Conservation (phyloP, 805 yeast genomes). For the Maudiozyma saulgeensis region DNA sequence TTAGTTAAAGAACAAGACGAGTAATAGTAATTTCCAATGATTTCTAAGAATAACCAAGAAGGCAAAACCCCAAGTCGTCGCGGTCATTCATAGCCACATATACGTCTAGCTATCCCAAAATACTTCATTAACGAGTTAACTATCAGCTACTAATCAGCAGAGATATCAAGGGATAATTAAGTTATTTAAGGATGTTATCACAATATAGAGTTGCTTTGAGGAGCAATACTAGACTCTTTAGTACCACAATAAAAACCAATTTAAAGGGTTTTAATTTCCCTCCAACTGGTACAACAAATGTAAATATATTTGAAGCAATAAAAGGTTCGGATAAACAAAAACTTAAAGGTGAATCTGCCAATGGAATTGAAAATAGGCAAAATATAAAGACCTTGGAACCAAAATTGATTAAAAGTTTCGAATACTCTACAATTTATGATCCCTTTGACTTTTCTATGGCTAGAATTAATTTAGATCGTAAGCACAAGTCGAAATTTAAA, state of each 20-base stretch:
- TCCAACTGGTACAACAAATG: background rate
- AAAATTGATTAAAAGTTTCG: slow-evolving; percentile 30
- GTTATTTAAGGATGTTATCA: background rate
- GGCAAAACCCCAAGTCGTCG: no score
- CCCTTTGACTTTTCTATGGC: slow-evolving; percentile 73
- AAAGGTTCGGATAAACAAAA: background rate
- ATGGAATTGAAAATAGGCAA: background rate
- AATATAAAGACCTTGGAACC: slow-evolving; percentile 8
- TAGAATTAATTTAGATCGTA: slow-evolving; percentile 42
- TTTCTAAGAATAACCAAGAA: no score
- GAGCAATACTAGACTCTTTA: background rate
- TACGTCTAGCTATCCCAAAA: no score
- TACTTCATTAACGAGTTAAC: no score
- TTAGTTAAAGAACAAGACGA: no score
- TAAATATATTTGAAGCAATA: background rate
- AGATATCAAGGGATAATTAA: background rate
- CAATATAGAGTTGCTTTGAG: background rate
- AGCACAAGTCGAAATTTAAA: slow-evolving; percentile 15
- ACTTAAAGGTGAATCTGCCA: background rate
- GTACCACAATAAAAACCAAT: background rate
- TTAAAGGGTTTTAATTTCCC: slow-evolving; percentile 1
- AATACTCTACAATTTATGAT: slow-evolving; percentile 52
- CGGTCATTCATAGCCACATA: no score
- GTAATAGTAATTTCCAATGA: no score
- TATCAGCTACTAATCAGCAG: no score